These are phyloP conservation scores for Catharanthus roseus DNA, from an alignment of 257 asterid genomes.

Conservation along the genomic window DNA sequence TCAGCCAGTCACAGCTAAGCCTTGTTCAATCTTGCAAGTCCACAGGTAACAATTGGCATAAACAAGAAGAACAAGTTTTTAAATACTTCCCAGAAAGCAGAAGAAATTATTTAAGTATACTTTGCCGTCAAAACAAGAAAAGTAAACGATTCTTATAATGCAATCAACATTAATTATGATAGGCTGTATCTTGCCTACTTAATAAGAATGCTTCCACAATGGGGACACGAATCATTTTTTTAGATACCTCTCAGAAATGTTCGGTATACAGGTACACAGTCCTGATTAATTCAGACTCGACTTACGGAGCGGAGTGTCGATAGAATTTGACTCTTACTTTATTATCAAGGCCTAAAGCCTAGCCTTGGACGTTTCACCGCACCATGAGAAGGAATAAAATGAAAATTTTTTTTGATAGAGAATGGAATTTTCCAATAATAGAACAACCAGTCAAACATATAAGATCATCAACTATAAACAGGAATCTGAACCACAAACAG, in stretches of 20 bases:
- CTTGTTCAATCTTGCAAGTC: background rate
- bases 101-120: slow-evolving; percentile 29
- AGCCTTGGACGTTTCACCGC: too few species aligned
- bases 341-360: too few species aligned
- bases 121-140: slow-evolving; percentile 43
- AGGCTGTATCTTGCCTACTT: slow-evolving; percentile 2
- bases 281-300: too few species aligned
- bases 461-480: background rate
- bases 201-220: background rate
- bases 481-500: slow-evolving; percentile 5
- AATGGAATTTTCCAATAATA: background rate
- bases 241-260: too few species aligned
- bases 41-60: background rate
- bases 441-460: background rate
- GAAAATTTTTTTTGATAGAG: too few species aligned
- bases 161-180: slow-evolving; percentile 7
- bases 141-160: background rate
- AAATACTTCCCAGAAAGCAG: background rate
- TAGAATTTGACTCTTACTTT: too few species aligned
- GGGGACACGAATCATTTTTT: background rate
- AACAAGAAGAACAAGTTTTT: background rate
- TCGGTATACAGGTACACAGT: too few species aligned
- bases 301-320: too few species aligned
- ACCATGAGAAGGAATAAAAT: too few species aligned
- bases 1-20: background rate